These are phyloP conservation scores for Tulasnella sp. DNA, from an alignment of 768 basidiomycete species.

Conservation along the genomic window DNA sequence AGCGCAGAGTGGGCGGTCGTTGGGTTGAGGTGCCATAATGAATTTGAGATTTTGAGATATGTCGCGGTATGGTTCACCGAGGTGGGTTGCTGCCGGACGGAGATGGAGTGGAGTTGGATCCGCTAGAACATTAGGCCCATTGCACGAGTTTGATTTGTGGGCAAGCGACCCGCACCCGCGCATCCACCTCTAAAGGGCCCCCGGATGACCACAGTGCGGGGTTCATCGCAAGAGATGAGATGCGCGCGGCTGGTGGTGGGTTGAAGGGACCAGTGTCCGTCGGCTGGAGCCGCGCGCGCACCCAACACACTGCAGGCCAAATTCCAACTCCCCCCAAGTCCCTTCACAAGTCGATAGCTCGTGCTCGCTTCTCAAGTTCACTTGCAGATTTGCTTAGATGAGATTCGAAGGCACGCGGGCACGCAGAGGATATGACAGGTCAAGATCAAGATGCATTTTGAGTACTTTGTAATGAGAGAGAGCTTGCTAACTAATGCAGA, in stretches of 20 bases:
- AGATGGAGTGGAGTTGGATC: background rate
- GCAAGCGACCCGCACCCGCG: background rate
- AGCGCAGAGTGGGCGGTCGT: background rate
- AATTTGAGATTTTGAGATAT: background rate
- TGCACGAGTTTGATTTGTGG: background rate
- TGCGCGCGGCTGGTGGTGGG: slow-evolving; percentile 2
- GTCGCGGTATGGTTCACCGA: background rate
- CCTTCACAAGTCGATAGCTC: background rate
- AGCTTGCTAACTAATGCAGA: slow-evolving; percentile 8
- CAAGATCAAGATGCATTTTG: slow-evolving; percentile 6
- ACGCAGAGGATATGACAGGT: background rate
- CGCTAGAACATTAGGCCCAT: background rate
- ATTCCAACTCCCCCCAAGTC: slow-evolving; percentile 6
- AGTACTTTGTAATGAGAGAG: background rate
- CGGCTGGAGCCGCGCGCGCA: background rate
- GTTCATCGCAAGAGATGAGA: background rate
- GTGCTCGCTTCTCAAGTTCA: background rate
- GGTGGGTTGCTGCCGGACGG: background rate
- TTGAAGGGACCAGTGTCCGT: background rate
- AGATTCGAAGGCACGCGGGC: background rate
- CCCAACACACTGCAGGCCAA: slow-evolving; percentile 9
- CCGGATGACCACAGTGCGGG: background rate
- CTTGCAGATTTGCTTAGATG: background rate
- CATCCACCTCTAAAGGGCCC: slow-evolving; percentile 2
- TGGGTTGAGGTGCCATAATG: background rate